Evolutionary conservation across 2,329 filamentous ascomycete species (phyloP).

Genomic region (Graphilbum fragrans): DNA sequence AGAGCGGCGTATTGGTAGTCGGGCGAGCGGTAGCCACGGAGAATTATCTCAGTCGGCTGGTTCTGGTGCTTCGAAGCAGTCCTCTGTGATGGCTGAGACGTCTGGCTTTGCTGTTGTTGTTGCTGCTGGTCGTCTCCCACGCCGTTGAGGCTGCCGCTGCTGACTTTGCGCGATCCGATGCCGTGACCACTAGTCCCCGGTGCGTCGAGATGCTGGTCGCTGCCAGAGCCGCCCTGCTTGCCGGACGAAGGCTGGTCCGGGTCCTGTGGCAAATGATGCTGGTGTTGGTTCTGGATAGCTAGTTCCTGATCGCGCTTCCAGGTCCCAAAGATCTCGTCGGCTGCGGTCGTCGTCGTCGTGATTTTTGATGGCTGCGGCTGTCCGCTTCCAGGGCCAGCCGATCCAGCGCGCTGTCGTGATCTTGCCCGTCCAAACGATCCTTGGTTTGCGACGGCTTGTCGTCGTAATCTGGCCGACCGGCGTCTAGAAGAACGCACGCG

Average conservation of each 20-base stretch:
- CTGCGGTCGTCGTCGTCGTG: constrained; percentile 40
- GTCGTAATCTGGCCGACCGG: constrained; percentile 33
- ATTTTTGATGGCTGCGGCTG: constrained; percentile 20
- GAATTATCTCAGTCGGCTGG: constrained; percentile 59
- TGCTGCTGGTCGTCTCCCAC: constrained; percentile 10
- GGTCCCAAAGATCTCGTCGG: constrained; percentile 48
- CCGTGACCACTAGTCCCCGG: constrained; percentile 20
- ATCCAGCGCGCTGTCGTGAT: constrained; percentile 26
- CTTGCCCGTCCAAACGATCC: constrained; percentile 56
- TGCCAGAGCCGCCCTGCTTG: constrained; percentile 6
- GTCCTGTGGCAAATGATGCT: neutral
- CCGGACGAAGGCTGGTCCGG: constrained; percentile 12
- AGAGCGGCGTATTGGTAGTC: constrained; percentile 75
- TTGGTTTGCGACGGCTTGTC: constrained; percentile 34
- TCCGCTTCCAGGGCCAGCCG: constrained; percentile 5
- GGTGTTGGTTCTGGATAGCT: constrained; percentile 3
- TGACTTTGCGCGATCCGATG: constrained; percentile 13
- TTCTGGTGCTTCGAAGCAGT: constrained; percentile 8
- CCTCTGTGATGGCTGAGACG: constrained; percentile 17
- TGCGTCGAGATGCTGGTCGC: constrained; percentile 12
- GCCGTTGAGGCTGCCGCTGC: constrained; percentile 9
- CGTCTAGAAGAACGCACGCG: constrained; percentile 34
- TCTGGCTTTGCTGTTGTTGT: neutral
- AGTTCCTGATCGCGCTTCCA: constrained; percentile 37
- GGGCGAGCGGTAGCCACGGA: constrained; percentile 63